These are phyloP conservation scores for Bodo saltans DNA, from an alignment of 78 protist species.

Conservation along the genomic window DNA sequence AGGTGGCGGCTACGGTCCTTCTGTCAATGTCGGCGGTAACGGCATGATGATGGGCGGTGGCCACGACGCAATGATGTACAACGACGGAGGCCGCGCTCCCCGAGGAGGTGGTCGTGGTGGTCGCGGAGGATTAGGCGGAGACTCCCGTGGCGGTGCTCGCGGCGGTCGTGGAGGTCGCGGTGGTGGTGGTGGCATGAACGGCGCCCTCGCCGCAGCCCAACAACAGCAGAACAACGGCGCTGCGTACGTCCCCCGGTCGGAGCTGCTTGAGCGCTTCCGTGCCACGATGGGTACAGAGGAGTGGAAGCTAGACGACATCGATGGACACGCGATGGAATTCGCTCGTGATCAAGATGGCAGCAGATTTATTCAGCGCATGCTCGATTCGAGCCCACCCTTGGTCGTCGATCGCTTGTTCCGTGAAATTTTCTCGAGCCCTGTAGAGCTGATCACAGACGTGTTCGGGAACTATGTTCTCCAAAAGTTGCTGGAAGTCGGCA, in stretches of 20 bases:
- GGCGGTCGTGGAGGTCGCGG: background rate
- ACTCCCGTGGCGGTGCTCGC: background rate
- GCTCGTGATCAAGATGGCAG: conserved; percentile 94
- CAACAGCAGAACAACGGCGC: too few species aligned
- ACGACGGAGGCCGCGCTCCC: too few species aligned
- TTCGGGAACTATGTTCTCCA: conserved; percentile 99
- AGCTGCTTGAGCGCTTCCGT: background rate
- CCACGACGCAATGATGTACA: too few species aligned
- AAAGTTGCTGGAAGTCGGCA: conserved; percentile 91
- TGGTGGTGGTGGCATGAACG: background rate
- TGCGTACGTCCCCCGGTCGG: background rate
- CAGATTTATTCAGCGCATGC: conserved; percentile 91
- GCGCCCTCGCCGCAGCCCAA: background rate
- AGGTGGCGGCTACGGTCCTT: too few species aligned
- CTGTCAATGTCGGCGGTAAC: too few species aligned
- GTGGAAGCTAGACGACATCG: conserved; percentile 46
- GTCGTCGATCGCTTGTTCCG: conserved; percentile 78
- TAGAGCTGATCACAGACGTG: conserved; percentile 86
- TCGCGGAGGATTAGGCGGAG: too few species aligned
- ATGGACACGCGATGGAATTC: conserved; percentile 81
- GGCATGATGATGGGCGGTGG: too few species aligned
- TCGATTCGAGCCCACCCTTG: conserved; percentile 62
- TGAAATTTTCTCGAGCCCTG: conserved; percentile 63
- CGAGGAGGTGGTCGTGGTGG: too few species aligned
- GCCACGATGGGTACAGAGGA: background rate